Evolutionary conservation across 768 basidiomycete species (phyloP).

Genomic region (Lactarius deliciosus): DNA sequence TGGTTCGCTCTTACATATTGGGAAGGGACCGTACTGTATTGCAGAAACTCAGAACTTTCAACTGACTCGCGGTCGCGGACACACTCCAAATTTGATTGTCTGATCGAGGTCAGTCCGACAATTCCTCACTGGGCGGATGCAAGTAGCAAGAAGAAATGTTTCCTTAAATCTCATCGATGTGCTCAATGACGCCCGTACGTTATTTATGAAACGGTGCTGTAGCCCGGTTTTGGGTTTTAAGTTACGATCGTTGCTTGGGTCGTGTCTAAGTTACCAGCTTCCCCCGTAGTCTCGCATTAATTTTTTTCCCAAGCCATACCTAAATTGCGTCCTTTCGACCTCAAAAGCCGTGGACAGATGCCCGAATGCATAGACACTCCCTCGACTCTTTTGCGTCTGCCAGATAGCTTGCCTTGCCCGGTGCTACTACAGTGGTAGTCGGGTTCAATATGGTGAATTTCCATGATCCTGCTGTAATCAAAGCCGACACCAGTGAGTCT

Average conservation of each 20-base stretch:
- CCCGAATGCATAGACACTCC: background rate
- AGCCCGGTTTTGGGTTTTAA: background rate
- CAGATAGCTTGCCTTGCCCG: background rate
- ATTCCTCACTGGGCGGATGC: background rate
- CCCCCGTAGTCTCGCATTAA: background rate
- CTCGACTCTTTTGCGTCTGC: background rate
- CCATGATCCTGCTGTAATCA: slow-evolving; percentile 1
- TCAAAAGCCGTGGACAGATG: background rate
- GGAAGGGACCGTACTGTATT: background rate
- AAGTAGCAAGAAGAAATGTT: background rate
- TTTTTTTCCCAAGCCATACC: background rate
- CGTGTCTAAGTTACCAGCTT: background rate
- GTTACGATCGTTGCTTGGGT: background rate
- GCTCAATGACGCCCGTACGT: background rate
- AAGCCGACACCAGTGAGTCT: background rate
- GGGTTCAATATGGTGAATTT: slow-evolving; percentile 8
- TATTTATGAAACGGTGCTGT: background rate
- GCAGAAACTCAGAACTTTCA: background rate
- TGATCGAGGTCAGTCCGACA: background rate
- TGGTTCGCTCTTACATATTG: background rate
- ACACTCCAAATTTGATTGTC: background rate
- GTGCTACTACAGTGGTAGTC: background rate
- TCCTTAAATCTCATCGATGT: background rate
- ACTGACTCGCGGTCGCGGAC: too few relatives aligned
- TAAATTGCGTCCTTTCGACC: background rate